Conservation (phyloP, 1,284 basidiomycete genomes). For the Schizophyllum commune region DNA sequence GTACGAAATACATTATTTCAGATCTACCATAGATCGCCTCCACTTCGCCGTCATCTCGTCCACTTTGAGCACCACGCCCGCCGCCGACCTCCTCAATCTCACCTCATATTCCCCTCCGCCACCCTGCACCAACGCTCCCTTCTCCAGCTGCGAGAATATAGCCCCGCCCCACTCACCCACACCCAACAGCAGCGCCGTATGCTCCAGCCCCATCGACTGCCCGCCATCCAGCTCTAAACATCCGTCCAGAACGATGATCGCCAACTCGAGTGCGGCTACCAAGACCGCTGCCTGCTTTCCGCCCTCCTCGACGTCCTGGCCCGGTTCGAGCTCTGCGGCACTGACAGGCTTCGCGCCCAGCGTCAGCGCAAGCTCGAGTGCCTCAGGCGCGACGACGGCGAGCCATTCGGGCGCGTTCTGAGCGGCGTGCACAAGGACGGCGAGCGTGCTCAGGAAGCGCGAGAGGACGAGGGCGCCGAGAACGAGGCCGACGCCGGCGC, state of each 20-base stretch:
- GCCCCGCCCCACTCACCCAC: constrained; percentile 75
- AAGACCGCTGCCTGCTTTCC: constrained; percentile 64
- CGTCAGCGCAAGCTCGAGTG: constrained; percentile 75
- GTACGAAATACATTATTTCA: constrained; percentile 7
- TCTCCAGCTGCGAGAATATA: constrained; percentile 61
- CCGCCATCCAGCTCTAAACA: constrained; percentile 73
- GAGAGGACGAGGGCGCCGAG: constrained; percentile 70
- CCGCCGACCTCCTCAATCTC: constrained; percentile 59
- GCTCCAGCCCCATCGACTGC: constrained; percentile 65
- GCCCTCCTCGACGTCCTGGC: constrained; percentile 22
- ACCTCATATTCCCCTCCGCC: constrained; percentile 59
- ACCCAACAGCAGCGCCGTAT: constrained; percentile 64
- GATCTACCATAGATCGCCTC: constrained; percentile 60
- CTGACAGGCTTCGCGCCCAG: constrained; percentile 65
- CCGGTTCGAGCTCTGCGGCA: constrained; percentile 35
- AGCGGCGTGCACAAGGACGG: constrained; percentile 77
- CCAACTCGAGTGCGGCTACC: constrained; percentile 68
- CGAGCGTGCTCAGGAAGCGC: constrained; percentile 69
- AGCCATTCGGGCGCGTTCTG: constrained; percentile 76
- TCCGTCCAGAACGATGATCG: constrained; percentile 70
- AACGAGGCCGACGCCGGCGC: constrained; percentile 75
- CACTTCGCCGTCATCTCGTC: constrained; percentile 72
- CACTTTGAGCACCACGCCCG: constrained; percentile 75
- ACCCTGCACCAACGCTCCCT: constrained; percentile 52
- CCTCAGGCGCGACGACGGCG: constrained; percentile 70